Evolutionary conservation across 495 filamentous ascomycete species (phyloP).

Genomic region (Penicillium ochrochloron): DNA sequence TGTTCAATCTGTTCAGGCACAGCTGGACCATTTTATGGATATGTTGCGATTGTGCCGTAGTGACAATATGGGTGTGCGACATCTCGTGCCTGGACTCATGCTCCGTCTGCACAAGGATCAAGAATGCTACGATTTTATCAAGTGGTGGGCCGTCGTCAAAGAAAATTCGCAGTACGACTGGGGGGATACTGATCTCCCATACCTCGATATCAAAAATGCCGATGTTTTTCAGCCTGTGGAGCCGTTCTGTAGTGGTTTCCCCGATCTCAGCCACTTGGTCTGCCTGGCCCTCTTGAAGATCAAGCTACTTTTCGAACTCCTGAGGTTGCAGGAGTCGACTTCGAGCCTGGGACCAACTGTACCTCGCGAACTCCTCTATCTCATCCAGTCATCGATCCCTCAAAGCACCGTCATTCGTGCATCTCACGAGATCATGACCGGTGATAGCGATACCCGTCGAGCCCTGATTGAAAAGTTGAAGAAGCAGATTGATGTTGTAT

Average conservation of each 20-base stretch:
- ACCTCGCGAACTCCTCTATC: background rate
- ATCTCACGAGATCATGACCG: background rate
- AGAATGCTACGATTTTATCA: conserved; percentile 60
- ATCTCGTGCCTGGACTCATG: conserved; percentile 44
- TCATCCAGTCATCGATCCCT: background rate
- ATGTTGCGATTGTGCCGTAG: conserved; percentile 44
- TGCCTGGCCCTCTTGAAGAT: conserved; percentile 19
- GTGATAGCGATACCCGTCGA: background rate
- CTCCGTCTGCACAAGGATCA: conserved; percentile 56
- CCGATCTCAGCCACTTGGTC: background rate
- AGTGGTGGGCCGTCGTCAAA: conserved; percentile 46
- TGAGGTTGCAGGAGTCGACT: conserved; percentile 6
- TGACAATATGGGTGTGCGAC: conserved; percentile 52
- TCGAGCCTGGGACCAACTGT: background rate
- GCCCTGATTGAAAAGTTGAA: background rate
- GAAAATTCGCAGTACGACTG: conserved; percentile 36
- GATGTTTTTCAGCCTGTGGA: conserved; percentile 32
- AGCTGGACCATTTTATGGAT: conserved; percentile 40
- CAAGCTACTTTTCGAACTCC: conserved; percentile 11
- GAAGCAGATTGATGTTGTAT: background rate
- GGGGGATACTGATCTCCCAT: conserved; percentile 36
- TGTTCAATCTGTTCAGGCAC: conserved; percentile 38
- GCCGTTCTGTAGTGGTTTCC: background rate
- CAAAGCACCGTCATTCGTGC: background rate
- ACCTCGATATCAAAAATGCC: conserved; percentile 33